Percentiles rank a stretch among this genome's conserved stretches.
phyloP scores from a whole-genome alignment of 768 basidiomycete genomes.

The Agaricus sinodeliciosus region DNA sequence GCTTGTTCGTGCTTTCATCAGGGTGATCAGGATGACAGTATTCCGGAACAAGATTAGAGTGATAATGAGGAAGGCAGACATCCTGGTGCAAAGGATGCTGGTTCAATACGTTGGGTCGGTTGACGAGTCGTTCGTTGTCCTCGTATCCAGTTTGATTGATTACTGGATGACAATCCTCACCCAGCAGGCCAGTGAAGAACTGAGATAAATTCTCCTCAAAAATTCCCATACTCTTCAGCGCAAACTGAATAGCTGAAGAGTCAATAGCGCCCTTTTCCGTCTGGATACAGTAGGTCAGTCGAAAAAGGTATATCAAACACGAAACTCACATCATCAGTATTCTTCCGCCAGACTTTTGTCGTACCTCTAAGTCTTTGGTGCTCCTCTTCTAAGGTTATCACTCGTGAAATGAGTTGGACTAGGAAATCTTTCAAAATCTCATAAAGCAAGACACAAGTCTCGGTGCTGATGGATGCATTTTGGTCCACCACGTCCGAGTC shows the following conservation, averaged over 20 bases:
- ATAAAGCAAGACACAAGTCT: slow-evolving; percentile 17
- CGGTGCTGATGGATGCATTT: slow-evolving; percentile 10
- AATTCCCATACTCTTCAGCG: slow-evolving; percentile 40
- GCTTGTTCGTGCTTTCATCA: slow-evolving; percentile 13
- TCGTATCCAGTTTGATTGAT: slow-evolving; percentile 15
- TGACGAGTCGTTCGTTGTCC: slow-evolving; percentile 4
- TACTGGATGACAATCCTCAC: slow-evolving; percentile 2
- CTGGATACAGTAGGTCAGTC: not conserved
- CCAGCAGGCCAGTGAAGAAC: slow-evolving; percentile 33
- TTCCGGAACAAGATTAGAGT: not conserved
- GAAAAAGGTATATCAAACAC: not conserved
- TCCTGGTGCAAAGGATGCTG: slow-evolving; percentile 6
- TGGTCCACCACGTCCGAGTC: slow-evolving; percentile 8
- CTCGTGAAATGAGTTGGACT: slow-evolving; percentile 40
- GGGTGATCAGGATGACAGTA: not conserved
- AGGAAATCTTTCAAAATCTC: slow-evolving; percentile 44
- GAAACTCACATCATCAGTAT: slow-evolving; percentile 32
- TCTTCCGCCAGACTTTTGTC: slow-evolving; percentile 53
- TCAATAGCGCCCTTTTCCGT: slow-evolving; percentile 31
- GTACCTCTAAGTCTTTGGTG: slow-evolving; percentile 51
- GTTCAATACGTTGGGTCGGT: not conserved
- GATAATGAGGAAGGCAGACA: slow-evolving; percentile 1
- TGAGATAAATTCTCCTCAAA: slow-evolving; percentile 27
- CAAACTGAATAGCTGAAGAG: slow-evolving; percentile 35
- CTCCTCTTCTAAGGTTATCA: slow-evolving; percentile 51